A percentile compares a stretch with the other conserved stretches of the same genome.
phyloP scores from a whole-genome alignment of 1,284 basidiomycete genomes.

The Microbotryum saponariae region DNA sequence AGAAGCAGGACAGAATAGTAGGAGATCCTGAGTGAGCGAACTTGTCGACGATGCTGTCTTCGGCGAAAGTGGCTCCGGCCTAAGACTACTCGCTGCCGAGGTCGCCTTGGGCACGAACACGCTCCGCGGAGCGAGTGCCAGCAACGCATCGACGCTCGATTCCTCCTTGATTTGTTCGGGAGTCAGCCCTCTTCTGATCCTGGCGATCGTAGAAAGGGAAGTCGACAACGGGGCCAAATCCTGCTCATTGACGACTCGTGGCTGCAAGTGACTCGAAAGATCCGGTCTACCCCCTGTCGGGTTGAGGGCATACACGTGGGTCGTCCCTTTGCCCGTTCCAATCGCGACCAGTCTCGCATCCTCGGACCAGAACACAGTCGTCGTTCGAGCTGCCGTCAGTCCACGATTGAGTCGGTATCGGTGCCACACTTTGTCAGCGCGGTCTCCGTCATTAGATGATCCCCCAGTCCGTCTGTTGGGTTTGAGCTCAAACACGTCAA shows the following conservation, averaged over 20 bases:
- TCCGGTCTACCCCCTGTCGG: slow-evolving; percentile 60
- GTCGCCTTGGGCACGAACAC: slow-evolving; percentile 13
- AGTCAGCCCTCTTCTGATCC: slow-evolving; percentile 6
- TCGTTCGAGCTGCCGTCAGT: slow-evolving; percentile 58
- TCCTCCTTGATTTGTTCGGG: not conserved
- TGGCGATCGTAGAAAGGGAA: slow-evolving; percentile 7
- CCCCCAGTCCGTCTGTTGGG: slow-evolving; percentile 31
- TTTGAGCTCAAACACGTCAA: slow-evolving; percentile 51
- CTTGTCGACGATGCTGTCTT: not conserved
- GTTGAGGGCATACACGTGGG: slow-evolving; percentile 61
- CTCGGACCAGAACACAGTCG: slow-evolving; percentile 51
- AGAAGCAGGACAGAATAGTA: slow-evolving; percentile 8
- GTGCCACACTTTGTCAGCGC: slow-evolving; percentile 49
- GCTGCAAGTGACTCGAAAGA: slow-evolving; percentile 13
- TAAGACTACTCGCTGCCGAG: not conserved
- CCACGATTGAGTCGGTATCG: slow-evolving; percentile 64
- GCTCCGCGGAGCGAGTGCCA: not conserved
- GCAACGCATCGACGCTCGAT: not conserved
- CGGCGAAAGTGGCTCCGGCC: not conserved
- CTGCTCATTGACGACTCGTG: slow-evolving; percentile 11
- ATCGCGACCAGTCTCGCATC: slow-evolving; percentile 66
- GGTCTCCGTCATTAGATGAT: slow-evolving; percentile 16
- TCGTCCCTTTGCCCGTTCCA: slow-evolving; percentile 48
- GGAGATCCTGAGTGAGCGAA: slow-evolving; percentile 13
- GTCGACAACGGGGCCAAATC: slow-evolving; percentile 19